Percentiles rank a stretch among this genome's conserved stretches.
Evolutionary conservation across 1,284 basidiomycete genomes (phyloP).

Genomic region (Malassezia furfur): DNA sequence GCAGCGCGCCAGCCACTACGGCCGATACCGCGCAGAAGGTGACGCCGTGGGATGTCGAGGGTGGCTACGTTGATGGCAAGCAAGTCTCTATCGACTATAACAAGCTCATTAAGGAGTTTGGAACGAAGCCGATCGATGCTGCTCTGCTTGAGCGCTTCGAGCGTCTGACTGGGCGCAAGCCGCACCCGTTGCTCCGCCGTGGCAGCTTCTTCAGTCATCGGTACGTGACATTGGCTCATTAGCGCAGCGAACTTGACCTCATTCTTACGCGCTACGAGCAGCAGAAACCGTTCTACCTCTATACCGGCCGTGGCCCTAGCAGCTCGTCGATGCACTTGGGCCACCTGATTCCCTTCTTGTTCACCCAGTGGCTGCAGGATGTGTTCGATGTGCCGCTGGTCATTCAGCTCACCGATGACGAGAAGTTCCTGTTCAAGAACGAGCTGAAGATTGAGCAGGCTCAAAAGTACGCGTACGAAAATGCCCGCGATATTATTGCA

Average conservation of each 20-base stretch:
- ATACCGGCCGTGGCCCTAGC: conserved; percentile 92
- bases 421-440: conserved; percentile 97
- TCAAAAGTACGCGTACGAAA: conserved; percentile 69
- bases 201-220: conserved; percentile 98
- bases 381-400: conserved; percentile 91
- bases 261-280: conserved; percentile 94
- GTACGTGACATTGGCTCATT: conserved; percentile 51
- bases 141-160: conserved; percentile 81
- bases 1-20: neutral
- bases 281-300: conserved; percentile 93
- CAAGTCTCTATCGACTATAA: conserved; percentile 71
- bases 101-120: conserved; percentile 88
- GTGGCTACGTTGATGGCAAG: conserved; percentile 82
- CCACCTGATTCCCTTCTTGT: conserved; percentile 92
- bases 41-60: conserved; percentile 97
- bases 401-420: conserved; percentile 93
- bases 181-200: conserved; percentile 81
- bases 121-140: conserved; percentile 70
- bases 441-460: conserved; percentile 84
- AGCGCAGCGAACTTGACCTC: conserved; percentile 71
- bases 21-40: conserved; percentile 60
- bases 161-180: conserved; percentile 73
- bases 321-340: conserved; percentile 96
- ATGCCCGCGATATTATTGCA: conserved; percentile 90
- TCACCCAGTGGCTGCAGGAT: conserved; percentile 98